Base-by-base conservation (phyloP, 179 eudicot species). In the Carnegiea gigantea region DNA sequence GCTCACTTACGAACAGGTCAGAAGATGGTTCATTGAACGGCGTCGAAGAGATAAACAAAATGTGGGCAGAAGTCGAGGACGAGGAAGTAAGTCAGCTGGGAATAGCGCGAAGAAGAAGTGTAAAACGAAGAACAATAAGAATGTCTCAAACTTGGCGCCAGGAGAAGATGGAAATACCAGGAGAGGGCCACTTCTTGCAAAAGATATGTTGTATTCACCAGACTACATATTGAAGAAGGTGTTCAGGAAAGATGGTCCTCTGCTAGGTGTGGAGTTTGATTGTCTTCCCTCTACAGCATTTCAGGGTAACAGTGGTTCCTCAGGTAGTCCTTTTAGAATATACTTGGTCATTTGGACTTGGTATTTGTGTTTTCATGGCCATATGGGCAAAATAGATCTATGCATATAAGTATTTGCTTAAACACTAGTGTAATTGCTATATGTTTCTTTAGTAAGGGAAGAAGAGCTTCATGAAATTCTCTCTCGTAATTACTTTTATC, bases 211-310 rank as follows among this genome's bases (percentile, higher is more conserved):
- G 75, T 82, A 85, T 79, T 53, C 87, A 38, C 26, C 94, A 10
- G 92, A 92, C 38, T 84, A 88, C 64, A 90, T 92, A 65, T 76
- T 90, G 78, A 76, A 81, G 76, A 91, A 90, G 87, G 84, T 91
- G 64, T 94, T 92, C 77, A 81, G 99, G 71, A 91, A 94, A 84
- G 96, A 94, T 28, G 97, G 98, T 17, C 97, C 99, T 40, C 85
- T 89, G 2, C 96, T 95, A 18, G 99, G 98, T 4, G 81, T 75
- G 21, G 89, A 89, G 82, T 94, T 96, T 79, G 97, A 91, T 87
- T 20, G 85, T 80, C 89, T 88, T 78, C 98, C 98, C 14, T 62
- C 92, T 1, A 53, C 86, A 13, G 87, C 93, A 74, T 90, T 88
- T 80, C 85, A 59, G 53, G 84, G 86, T 71, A 21, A 46, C 62